Conservation (phyloP, 1,284 basidiomycete species). For the Sanguinoderma infundibulare region DNA sequence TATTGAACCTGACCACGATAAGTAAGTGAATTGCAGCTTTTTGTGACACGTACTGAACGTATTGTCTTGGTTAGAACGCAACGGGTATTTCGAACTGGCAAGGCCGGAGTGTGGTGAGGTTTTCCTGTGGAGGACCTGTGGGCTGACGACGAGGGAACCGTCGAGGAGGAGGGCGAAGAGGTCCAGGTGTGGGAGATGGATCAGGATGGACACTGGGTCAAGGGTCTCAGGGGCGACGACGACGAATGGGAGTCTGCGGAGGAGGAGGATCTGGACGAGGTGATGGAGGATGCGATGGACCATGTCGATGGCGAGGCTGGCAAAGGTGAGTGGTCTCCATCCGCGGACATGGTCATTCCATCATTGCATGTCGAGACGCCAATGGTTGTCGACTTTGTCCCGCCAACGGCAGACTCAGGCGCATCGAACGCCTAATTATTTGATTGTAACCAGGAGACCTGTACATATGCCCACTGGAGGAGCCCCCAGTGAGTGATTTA, state of each 20-base stretch:
- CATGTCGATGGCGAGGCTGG: slow-evolving; percentile 28
- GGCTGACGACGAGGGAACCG: slow-evolving; percentile 36
- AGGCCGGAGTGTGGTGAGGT: too few relatives aligned
- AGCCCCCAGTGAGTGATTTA: too few relatives aligned
- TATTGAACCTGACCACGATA: too few relatives aligned
- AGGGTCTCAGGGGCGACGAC: slow-evolving; percentile 39
- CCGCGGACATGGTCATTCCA: slow-evolving; percentile 28
- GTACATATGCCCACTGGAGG: too few relatives aligned
- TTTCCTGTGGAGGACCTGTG: too few relatives aligned
- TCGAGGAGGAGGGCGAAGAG: slow-evolving; percentile 40
- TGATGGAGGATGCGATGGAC: slow-evolving; percentile 28
- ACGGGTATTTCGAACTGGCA: too few relatives aligned
- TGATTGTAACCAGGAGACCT: too few relatives aligned
- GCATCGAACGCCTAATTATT: too few relatives aligned
- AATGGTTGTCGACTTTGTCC: slow-evolving; percentile 8
- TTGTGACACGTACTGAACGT: too few relatives aligned
- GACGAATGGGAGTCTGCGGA: slow-evolving; percentile 36
- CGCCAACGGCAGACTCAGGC: slow-evolving; percentile 18
- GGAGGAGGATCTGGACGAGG: slow-evolving; percentile 19
- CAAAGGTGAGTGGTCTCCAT: slow-evolving; percentile 33
- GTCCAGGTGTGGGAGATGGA: slow-evolving; percentile 60
- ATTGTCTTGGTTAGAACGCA: too few relatives aligned
- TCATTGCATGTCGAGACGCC: slow-evolving; percentile 20
- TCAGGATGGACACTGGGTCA: slow-evolving; percentile 54
- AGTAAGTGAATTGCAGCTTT: too few relatives aligned